Base-by-base conservation (phyloP, 805 yeast genomes). In the Sugiyamaella valdiviana region DNA sequence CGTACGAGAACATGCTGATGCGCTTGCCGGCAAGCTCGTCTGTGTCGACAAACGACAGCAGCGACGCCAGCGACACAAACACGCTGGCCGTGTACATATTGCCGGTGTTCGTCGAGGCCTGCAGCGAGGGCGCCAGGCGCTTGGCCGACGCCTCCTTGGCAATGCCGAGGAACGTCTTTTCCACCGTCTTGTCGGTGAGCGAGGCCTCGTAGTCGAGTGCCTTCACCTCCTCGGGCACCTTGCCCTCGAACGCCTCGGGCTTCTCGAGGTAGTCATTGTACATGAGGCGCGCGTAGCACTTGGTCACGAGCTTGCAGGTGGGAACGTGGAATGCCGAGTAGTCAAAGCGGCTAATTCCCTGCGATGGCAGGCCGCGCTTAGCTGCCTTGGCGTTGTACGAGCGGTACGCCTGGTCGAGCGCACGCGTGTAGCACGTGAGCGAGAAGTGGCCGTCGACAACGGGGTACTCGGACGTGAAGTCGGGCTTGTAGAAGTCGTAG, bases 311-410 rank as follows among this genome's bases (percentile, higher is more conserved):
- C 74, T 93, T 93, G 75, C 99, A 91, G 54, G 93, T 93, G 66
- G 99, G 99, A 48, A 89, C 96, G 68, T 93, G 99, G 90, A 93
- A 93, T 36, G 89, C 91, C 62, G 86, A 83, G 77, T 85, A 93
- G 71, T 88, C 96, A 65, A 93, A 93, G 63, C 76, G 75, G 64
- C 80, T 74, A 56, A 57, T 75, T 70, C 59, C 75, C 68, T 58
- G 77, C 65, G 70, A 49, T 47, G 70, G 70, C 37, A 74, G 64
- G 23, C 80, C 80, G 53, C 64, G 72, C 57, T 74, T 73, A 56
- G 74, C 69, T 21, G 85, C 84, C 70, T 89, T 90, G 64, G 77
- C 77, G 57, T 91, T 82, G 75, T 89, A 93, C 54, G 81, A 70
- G 57, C 77, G 76, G 76, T 93, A 93, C 59, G 95, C 85, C 55